phyloP scores from a whole-genome alignment of 2,329 filamentous ascomycete genomes.

The Hymenoscyphus salicellus region DNA sequence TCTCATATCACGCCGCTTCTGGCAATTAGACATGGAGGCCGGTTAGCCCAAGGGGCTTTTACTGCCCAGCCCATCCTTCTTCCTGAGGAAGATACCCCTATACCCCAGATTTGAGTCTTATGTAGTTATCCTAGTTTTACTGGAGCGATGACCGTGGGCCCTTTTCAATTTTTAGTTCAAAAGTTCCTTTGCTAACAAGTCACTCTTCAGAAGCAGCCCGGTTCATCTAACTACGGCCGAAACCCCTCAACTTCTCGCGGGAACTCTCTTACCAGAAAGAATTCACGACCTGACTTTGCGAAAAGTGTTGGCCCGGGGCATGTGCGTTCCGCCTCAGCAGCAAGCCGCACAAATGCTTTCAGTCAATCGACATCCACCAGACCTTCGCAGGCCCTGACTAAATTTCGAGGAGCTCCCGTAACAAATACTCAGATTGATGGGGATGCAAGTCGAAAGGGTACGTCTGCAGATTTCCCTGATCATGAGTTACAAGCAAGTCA shows the following conservation, averaged over 20 bases:
- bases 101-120: not conserved
- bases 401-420: slow-evolving; percentile 42
- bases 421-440: slow-evolving; percentile 35
- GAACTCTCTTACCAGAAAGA: slow-evolving; percentile 34
- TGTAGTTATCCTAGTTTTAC: not conserved
- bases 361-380: slow-evolving; percentile 48
- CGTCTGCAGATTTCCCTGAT: slow-evolving; percentile 28
- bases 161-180: not conserved
- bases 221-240: not conserved
- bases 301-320: slow-evolving; percentile 54
- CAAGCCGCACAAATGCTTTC: slow-evolving; percentile 44
- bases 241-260: not conserved
- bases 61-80: not conserved
- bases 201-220: not conserved
- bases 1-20: not conserved
- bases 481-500: slow-evolving; percentile 33
- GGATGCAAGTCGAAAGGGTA: slow-evolving; percentile 52
- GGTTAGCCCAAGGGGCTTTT: not conserved
- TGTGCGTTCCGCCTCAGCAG: slow-evolving; percentile 44
- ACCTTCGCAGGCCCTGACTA: slow-evolving; percentile 39
- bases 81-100: not conserved
- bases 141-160: not conserved
- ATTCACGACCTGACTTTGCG: slow-evolving; percentile 49
- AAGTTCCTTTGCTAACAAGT: not conserved
- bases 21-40: not conserved